These are phyloP conservation scores for Monosporozyma yasuniensis DNA, from an alignment of 805 yeast genomes.

Conservation along the genomic window DNA sequence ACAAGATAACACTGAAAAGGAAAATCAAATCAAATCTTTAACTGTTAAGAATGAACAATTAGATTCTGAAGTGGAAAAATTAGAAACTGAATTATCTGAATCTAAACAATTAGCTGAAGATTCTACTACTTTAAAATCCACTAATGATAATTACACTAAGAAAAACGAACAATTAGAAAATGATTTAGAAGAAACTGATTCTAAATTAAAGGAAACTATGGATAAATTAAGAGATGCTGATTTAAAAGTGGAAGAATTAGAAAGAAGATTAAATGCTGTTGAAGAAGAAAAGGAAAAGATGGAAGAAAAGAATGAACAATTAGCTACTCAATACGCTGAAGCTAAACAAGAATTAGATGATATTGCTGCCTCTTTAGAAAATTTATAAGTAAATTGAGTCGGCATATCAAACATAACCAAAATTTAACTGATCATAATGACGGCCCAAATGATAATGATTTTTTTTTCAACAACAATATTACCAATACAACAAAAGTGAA, in stretches of 20 bases:
- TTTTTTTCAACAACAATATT: neutral
- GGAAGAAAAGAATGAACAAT: constrained; percentile 86
- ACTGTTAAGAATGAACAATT: constrained; percentile 84
- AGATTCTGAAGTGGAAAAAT: constrained; percentile 70
- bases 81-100: constrained; percentile 26
- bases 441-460: neutral
- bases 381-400: constrained; percentile 19
- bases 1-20: constrained; percentile 86
- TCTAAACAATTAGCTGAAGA: constrained; percentile 82
- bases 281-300: constrained; percentile 87
- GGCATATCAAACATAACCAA: neutral
- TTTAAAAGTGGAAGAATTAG: constrained; percentile 90
- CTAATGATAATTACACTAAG: constrained; percentile 85
- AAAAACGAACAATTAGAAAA: constrained; percentile 86
- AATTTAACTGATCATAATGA: neutral
- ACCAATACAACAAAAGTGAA: neutral
- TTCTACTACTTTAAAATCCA: constrained; percentile 76
- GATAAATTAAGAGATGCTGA: constrained; percentile 92
- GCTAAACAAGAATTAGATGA: constrained; percentile 94
- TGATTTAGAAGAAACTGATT: constrained; percentile 73
- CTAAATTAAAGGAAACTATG: constrained; percentile 85
- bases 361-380: constrained; percentile 90
- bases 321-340: constrained; percentile 67
- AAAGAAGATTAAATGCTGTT: constrained; percentile 84
- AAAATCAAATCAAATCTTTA: constrained; percentile 87